A percentile compares a stretch with the other conserved stretches of the same genome.
phyloP scores from a whole-genome alignment of 1,284 basidiomycete genomes.

The Pyrrhoderma lamaoense region DNA sequence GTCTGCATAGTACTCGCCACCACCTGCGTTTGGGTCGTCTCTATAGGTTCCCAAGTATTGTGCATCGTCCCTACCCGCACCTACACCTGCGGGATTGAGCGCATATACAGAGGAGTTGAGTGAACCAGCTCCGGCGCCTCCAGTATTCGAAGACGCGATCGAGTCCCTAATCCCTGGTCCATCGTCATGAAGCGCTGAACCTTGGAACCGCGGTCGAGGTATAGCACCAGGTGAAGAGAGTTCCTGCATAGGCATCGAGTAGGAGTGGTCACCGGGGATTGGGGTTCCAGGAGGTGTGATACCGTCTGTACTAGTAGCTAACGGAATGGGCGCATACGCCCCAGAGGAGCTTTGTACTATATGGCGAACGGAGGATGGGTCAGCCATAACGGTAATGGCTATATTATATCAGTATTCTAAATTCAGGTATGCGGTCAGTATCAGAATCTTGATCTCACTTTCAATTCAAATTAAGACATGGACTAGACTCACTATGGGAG shows the following conservation, averaged over 20 bases:
- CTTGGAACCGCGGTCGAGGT: constrained; percentile 15
- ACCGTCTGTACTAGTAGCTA: not conserved
- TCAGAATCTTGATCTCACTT: too few relatives aligned
- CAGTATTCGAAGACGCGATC: constrained; percentile 37
- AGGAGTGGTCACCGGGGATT: not conserved
- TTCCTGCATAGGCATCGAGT: constrained; percentile 14
- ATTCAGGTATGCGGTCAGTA: too few relatives aligned
- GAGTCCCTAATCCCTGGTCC: constrained; percentile 44
- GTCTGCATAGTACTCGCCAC: constrained; percentile 24
- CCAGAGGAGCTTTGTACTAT: too few relatives aligned
- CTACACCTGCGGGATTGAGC: constrained; percentile 41
- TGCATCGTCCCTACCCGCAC: constrained; percentile 25
- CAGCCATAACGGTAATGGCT: too few relatives aligned
- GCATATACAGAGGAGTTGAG: constrained; percentile 57
- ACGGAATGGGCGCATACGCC: too few relatives aligned
- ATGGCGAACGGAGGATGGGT: too few relatives aligned
- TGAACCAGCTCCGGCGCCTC: constrained; percentile 28
- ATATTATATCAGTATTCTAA: too few relatives aligned
- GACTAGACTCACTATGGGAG: too few relatives aligned
- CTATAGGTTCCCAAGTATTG: constrained; percentile 35
- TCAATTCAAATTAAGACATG: too few relatives aligned
- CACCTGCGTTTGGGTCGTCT: constrained; percentile 45
- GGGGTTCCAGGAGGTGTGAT: constrained; percentile 15
- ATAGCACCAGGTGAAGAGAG: constrained; percentile 8
- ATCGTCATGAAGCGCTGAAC: constrained; percentile 20